Percentiles rank a stretch among this genome's conserved stretches.
Evolutionary conservation across 176 grass and related monocot genomes (phyloP).

Genomic region (Aegilops tauschii): DNA sequence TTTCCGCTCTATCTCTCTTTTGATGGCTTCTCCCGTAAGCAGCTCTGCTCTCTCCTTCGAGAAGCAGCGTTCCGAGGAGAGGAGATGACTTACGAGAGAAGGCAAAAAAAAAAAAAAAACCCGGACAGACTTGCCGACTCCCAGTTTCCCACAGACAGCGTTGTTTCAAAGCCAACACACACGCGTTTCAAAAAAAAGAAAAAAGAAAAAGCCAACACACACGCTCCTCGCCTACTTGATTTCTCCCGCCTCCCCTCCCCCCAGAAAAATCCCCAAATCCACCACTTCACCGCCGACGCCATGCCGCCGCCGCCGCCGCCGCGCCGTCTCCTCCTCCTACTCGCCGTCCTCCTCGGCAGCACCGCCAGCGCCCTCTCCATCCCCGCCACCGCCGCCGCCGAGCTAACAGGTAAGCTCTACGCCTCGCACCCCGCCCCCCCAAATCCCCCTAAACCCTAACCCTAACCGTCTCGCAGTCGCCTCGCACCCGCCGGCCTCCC

Average conservation of each 20-base stretch:
- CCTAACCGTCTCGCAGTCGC: constrained; percentile 12
- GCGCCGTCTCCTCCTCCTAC: neutral
- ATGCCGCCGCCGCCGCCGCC: constrained; percentile 29
- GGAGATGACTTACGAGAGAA: neutral
- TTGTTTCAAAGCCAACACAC: neutral
- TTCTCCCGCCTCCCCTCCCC: constrained; percentile 4
- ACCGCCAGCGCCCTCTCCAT: constrained; percentile 16
- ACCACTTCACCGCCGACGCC: neutral
- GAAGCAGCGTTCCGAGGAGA: too few species aligned
- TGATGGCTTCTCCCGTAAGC: too few species aligned
- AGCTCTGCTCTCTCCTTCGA: too few species aligned
- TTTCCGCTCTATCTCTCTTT: too few species aligned
- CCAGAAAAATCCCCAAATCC: constrained; percentile 27
- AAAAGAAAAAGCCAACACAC: too few species aligned
- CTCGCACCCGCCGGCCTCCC: constrained; percentile 6
- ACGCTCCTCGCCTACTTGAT: neutral
- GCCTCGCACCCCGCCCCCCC: neutral
- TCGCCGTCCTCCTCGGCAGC: constrained; percentile 16
- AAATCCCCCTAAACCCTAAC: constrained; percentile 31
- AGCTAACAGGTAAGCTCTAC: constrained; percentile 55
- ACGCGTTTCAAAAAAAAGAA: too few species aligned
- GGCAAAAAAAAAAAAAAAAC: too few species aligned
- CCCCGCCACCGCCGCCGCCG: constrained; percentile 23
- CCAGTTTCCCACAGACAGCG: neutral
- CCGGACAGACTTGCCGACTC: neutral